Percentiles rank a stretch among this genome's conserved stretches.
phyloP scores from a whole-genome alignment of 2,329 filamentous ascomycete genomes.

The Fusarium xylarioides region DNA sequence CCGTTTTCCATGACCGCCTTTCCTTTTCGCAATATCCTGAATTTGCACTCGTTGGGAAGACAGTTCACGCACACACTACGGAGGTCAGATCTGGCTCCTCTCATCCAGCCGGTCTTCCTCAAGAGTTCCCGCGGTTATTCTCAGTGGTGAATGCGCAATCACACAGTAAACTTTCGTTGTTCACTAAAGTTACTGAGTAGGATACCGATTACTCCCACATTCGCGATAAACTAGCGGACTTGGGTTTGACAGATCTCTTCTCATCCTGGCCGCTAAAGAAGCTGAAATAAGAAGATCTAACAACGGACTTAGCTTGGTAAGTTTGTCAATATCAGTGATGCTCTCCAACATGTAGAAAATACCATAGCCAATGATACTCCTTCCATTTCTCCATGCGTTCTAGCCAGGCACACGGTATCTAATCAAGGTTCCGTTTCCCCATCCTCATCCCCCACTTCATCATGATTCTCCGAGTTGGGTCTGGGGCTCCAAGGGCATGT shows the following conservation, averaged over 20 bases:
- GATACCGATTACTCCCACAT: not conserved
- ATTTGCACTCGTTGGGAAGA: not conserved
- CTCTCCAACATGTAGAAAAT: not conserved
- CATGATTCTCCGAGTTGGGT: conserved; percentile 1
- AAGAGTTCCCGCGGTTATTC: conserved; percentile 38
- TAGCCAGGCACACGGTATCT: conserved; percentile 16
- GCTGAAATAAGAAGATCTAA: not conserved
- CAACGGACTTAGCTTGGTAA: not conserved
- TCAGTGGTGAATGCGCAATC: not conserved
- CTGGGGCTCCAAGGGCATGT: conserved; percentile 7
- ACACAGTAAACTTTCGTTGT: not conserved
- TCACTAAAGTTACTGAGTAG: not conserved
- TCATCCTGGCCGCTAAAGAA: not conserved
- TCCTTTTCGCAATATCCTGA: not conserved
- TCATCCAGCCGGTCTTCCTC: conserved; percentile 27
- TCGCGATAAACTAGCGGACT: not conserved
- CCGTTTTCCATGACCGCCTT: not conserved
- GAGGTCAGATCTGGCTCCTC: conserved; percentile 15
- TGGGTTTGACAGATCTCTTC: not conserved
- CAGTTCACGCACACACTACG: not conserved
- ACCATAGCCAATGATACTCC: not conserved
- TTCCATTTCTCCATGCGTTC: conserved; percentile 20
- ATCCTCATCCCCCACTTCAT: conserved; percentile 29
- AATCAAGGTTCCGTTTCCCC: conserved; percentile 34
- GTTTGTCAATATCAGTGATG: not conserved